Conservation (phyloP, 345 rosid genomes). For the Syzygium jambos region DNA sequence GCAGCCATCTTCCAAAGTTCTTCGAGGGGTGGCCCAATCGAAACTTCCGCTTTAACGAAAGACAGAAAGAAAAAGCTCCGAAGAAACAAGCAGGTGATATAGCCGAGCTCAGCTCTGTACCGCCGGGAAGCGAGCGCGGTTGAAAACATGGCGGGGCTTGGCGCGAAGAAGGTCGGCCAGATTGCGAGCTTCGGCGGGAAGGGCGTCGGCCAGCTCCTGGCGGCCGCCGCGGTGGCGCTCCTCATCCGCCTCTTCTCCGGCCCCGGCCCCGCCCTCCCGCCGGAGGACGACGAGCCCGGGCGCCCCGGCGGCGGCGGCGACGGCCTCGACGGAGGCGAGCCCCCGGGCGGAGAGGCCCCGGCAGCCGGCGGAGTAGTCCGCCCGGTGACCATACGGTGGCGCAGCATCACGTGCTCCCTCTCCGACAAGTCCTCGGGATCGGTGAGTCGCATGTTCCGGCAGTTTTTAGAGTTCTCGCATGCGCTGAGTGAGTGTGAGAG, state of each 20-base stretch:
- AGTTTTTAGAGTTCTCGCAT: not conserved
- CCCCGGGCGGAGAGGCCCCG: constrained; percentile 20
- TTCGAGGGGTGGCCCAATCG: not conserved
- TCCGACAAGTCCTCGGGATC: constrained; percentile 67
- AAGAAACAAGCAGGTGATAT: not conserved
- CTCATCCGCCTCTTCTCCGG: constrained; percentile 71
- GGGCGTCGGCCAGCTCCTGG: constrained; percentile 54
- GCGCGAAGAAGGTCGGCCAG: constrained; percentile 61
- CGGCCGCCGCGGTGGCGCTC: constrained; percentile 73
- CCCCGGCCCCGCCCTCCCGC: constrained; percentile 59
- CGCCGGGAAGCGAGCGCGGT: not conserved
- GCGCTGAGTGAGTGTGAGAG: not conserved
- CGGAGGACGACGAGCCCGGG: constrained; percentile 30
- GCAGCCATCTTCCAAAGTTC: not conserved
- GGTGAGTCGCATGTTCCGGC: constrained; percentile 24
- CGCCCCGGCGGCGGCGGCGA: constrained; percentile 8
- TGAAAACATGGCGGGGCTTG: constrained; percentile 14
- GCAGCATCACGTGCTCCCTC: constrained; percentile 75
- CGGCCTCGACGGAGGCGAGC: not conserved
- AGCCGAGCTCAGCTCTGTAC: not conserved
- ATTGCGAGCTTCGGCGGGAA: constrained; percentile 60
- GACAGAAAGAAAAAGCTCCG: not conserved
- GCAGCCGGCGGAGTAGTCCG: constrained; percentile 35
- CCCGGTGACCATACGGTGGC: constrained; percentile 83
- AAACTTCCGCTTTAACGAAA: not conserved